Percentiles rank a stretch among this genome's conserved stretches.
phyloP scores from a whole-genome alignment of 371 early-diverging fungal species.

The Mortierella sp. region DNA sequence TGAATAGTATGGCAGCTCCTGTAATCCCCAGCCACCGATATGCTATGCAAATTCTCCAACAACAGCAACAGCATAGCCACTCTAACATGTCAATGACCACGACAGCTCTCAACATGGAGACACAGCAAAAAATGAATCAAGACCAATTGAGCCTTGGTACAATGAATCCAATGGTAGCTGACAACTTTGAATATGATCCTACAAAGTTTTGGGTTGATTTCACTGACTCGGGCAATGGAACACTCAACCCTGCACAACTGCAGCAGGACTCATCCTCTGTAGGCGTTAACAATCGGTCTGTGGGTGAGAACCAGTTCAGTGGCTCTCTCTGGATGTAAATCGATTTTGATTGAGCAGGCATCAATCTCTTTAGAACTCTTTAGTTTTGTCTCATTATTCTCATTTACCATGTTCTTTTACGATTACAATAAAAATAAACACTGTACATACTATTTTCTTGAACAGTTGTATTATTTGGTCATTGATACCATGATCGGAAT shows the following conservation, averaged over 20 bases:
- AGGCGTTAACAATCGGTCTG: slow-evolving; percentile 7
- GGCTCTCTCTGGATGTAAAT: slow-evolving; percentile 42
- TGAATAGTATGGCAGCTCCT: slow-evolving; percentile 40
- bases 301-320: slow-evolving; percentile 28
- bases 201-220: slow-evolving; percentile 52
- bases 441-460: not conserved
- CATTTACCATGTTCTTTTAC: not conserved
- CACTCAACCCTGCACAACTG: slow-evolving; percentile 31
- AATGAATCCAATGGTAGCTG: slow-evolving; percentile 6
- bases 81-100: slow-evolving; percentile 43
- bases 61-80: slow-evolving; percentile 27
- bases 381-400: not conserved
- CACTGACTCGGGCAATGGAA: slow-evolving; percentile 26
- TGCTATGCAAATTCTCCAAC: slow-evolving; percentile 46
- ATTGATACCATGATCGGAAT: not conserved
- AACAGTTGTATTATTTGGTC: not conserved
- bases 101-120: slow-evolving; percentile 33
- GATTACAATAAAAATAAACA: slow-evolving; percentile 11
- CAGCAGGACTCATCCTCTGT: slow-evolving; percentile 28
- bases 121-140: slow-evolving; percentile 26
- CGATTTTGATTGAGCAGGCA: not conserved
- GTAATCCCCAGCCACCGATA: slow-evolving; percentile 55
- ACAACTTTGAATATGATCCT: slow-evolving; percentile 42
- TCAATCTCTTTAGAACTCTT: not conserved
- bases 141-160: slow-evolving; percentile 22